Conservation (phyloP, 2,329 filamentous ascomycete species). For the Pyrenophora graminea region DNA sequence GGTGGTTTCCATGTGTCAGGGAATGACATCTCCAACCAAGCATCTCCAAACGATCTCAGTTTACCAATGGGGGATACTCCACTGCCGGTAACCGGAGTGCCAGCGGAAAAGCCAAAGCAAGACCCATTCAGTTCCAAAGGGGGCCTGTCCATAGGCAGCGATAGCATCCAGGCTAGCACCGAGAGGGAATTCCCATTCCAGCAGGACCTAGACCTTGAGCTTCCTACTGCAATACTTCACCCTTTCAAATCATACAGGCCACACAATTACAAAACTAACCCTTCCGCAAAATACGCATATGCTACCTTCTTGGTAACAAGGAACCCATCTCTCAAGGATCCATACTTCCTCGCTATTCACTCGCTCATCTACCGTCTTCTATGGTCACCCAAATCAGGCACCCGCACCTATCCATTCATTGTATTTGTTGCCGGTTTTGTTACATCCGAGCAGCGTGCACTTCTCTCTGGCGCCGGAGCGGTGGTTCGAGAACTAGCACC, state of each 20-base stretch:
- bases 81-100: too few species aligned
- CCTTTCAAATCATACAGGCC: slow-evolving; percentile 23
- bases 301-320: slow-evolving; percentile 42
- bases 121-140: neutral
- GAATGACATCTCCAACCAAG: neutral
- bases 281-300: slow-evolving; percentile 28
- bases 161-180: neutral
- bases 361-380: slow-evolving; percentile 40
- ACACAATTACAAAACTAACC: slow-evolving; percentile 29
- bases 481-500: slow-evolving; percentile 39
- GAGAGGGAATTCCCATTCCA: slow-evolving; percentile 32
- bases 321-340: slow-evolving; percentile 39
- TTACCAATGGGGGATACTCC: too few species aligned
- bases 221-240: slow-evolving; percentile 24
- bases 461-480: slow-evolving; percentile 40
- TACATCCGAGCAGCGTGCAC: slow-evolving; percentile 33
- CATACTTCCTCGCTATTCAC: slow-evolving; percentile 43
- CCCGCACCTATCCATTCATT: slow-evolving; percentile 33
- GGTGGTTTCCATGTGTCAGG: neutral
- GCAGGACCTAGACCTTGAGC: slow-evolving; percentile 30
- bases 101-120: too few species aligned
- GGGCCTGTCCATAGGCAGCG: neutral
- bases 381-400: slow-evolving; percentile 37
- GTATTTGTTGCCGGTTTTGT: slow-evolving; percentile 44
- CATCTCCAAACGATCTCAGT: neutral